Base-by-base conservation (phyloP, 768 basidiomycete species). In the Cantharellus anzutake region DNA sequence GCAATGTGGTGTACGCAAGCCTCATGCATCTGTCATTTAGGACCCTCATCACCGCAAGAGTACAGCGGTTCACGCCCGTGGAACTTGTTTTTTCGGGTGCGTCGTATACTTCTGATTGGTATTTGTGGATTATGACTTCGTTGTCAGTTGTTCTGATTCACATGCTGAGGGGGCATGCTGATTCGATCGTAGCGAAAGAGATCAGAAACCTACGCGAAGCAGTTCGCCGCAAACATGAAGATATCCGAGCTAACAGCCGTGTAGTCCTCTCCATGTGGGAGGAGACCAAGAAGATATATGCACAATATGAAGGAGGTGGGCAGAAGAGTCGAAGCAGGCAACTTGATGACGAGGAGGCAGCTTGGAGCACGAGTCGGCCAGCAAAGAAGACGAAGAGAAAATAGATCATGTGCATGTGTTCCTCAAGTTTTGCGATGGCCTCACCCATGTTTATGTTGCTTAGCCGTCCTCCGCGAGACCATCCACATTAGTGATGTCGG, bases 31-130 rank as follows among this genome's bases (percentile, higher is more conserved):
- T 29, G 20, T 29, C 20, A 29, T 29, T 29, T 29, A 29, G 20
- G 20, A 29, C 20, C 38, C 52, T 37, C 35, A 41, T 57, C 37
- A 42, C 37, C 11, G 41, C 5, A 42, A 35, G 35, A 16, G 42
- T 41, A 60, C 70, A 29, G 63, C 80, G 80, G 42, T 73, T 86
- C 1, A 74, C 84, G 0, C 86, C 86, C 0, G 71, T 85, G 44
- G 86, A 88, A 67, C 79, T 88, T 62, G 73, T 84, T 53, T 70
- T 76, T 63, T 75, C 78, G 55, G 72, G 72, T 29, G 64, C 83
- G 2, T 68, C 11, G 38, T 55, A 55, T 37, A 11, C 35, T 37
- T 55, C 38, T 37, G 52, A 55, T 11, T 55, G 7, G 52, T 37
- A 7, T 11, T 11, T 7, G 7, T 11, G 11, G 14, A 7, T 37